These are phyloP conservation scores for Suhomyces maxii DNA, from an alignment of 1,139 yeast genomes.

Conservation along the genomic window DNA sequence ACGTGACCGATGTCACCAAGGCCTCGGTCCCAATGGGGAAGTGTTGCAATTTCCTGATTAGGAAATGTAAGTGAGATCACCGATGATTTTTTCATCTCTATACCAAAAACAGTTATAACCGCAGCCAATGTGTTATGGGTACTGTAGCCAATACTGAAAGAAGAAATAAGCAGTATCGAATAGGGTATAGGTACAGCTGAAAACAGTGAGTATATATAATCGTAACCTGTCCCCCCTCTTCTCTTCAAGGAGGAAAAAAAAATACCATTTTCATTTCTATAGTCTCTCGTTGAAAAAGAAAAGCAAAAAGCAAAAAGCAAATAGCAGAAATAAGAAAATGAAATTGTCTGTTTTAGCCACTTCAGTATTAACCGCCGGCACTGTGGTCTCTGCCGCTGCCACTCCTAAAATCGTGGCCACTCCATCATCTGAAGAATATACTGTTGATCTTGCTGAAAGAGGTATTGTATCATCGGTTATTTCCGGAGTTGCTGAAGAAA, in stretches of 20 bases:
- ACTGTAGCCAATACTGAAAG: background rate
- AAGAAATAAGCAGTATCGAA: background rate
- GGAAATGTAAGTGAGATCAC: conserved; percentile 5
- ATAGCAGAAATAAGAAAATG: conserved; percentile 13
- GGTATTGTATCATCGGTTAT: conserved; percentile 17
- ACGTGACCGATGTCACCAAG: background rate
- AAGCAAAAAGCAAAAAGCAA: no score
- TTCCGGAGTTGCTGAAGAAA: conserved; percentile 14
- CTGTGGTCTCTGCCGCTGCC: conserved; percentile 15
- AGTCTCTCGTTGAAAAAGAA: conserved; percentile 11
- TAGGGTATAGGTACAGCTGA: background rate
- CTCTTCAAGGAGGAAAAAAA: no score
- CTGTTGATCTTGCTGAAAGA: conserved; percentile 23
- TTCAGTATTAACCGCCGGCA: conserved; percentile 17
- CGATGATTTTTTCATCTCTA: background rate
- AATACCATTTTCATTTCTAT: background rate
- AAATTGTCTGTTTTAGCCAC: conserved; percentile 21
- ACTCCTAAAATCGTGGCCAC: conserved; percentile 5
- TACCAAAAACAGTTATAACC: conserved; percentile 6
- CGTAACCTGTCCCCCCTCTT: background rate
- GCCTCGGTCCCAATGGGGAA: conserved; percentile 3
- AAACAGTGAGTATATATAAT: background rate
- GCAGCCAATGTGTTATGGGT: background rate
- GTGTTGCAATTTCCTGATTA: conserved; percentile 7
- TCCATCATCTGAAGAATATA: conserved; percentile 12